Evolutionary conservation across 2,329 filamentous ascomycete genomes (phyloP).

Genomic region (Aspergillus quadricinctus): DNA sequence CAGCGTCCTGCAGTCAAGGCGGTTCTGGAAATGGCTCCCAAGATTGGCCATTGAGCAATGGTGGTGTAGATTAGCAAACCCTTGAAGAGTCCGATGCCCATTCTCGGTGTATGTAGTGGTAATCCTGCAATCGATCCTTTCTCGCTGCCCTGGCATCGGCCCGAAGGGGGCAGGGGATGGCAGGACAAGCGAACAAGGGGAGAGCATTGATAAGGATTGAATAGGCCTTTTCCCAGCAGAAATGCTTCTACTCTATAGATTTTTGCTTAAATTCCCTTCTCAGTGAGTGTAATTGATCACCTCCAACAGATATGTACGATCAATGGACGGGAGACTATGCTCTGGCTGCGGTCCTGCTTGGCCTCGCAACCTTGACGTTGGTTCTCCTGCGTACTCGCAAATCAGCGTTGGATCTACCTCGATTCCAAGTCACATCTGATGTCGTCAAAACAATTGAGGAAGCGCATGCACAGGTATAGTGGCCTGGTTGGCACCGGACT

Average conservation of each 20-base stretch:
- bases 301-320: too few species aligned
- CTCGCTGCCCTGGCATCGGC: too few species aligned
- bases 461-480: neutral
- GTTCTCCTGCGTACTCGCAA: neutral
- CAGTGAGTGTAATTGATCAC: too few species aligned
- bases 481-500: neutral
- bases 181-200: too few species aligned
- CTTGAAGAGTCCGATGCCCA: too few species aligned
- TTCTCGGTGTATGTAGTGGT: too few species aligned
- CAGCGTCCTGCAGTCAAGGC: neutral
- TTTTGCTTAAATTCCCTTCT: too few species aligned
- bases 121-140: too few species aligned
- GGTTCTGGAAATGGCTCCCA: neutral
- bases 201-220: too few species aligned
- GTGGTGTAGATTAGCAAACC: neutral
- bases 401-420: neutral
- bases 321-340: neutral
- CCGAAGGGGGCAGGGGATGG: too few species aligned
- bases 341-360: neutral
- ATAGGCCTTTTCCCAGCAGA: too few species aligned
- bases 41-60: neutral
- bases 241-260: too few species aligned
- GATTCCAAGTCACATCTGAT: neutral
- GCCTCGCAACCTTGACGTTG: neutral
- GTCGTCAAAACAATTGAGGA: neutral